Conservation (phyloP, 768 basidiomycete genomes). For the Tulasnella sp. region DNA sequence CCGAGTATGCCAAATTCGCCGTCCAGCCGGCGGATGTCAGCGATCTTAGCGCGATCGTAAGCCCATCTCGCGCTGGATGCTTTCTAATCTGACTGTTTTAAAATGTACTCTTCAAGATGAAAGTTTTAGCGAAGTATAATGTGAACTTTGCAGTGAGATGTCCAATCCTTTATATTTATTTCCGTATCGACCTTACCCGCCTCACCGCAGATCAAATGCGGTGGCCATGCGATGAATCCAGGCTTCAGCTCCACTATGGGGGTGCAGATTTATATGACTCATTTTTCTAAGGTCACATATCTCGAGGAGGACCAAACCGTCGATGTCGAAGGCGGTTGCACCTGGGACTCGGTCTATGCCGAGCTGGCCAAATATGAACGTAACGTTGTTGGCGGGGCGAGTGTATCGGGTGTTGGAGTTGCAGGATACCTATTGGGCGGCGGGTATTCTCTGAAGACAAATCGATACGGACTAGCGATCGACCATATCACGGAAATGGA, state of each 20-base stretch:
- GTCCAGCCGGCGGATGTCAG: background rate
- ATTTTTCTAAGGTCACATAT: conserved; percentile 23
- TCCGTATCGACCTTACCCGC: background rate
- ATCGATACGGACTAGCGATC: conserved; percentile 28
- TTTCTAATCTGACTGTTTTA: background rate
- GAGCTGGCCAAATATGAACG: conserved; percentile 13
- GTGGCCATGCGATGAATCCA: conserved; percentile 27
- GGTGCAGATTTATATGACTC: conserved; percentile 25
- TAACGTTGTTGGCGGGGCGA: conserved; percentile 25
- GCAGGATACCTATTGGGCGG: conserved; percentile 29
- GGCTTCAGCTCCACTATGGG: conserved; percentile 29
- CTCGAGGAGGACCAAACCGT: conserved; percentile 19
- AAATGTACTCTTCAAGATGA: background rate
- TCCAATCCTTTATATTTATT: background rate
- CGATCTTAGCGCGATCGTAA: background rate
- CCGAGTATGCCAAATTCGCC: background rate
- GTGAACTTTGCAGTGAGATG: background rate
- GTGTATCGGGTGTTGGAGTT: conserved; percentile 26
- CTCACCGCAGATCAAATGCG: conserved; percentile 27
- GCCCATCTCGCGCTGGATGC: background rate
- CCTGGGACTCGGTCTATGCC: conserved; percentile 25
- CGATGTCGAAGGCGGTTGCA: conserved; percentile 24
- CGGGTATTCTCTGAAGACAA: conserved; percentile 30
- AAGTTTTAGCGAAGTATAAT: background rate
- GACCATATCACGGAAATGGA: conserved; percentile 28